Base-by-base conservation (phyloP, 768 basidiomycete species). In the Amanita rubescens region DNA sequence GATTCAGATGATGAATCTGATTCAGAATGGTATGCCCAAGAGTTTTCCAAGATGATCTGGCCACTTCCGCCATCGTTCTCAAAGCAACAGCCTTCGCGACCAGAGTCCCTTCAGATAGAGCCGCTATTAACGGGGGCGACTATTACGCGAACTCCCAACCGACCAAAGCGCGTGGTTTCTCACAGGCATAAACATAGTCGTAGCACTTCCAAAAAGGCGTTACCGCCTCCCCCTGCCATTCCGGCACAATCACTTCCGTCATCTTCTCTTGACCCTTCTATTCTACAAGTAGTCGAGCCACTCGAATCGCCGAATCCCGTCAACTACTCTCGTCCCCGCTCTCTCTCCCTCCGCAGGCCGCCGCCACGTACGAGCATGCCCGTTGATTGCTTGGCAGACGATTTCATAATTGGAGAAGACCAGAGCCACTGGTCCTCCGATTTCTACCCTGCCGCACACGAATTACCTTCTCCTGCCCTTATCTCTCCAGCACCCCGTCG, bases 21-120 rank as follows among this genome's bases (percentile, higher is more conserved):
- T 39, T 74, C 71, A 2, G 80, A 80, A 25, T 86, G 81, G 71
- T 83, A 84, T 62, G 60, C 71, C 1, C 72, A 68, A 45, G 79
- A 85, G 63, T 71, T 86, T 55, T 74, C 77, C 44, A 71, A 79
- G 48, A 68, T 84, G 3, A 66, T 58, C 34, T 71, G 77, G 4
- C 63, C 70, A n/a, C 44, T 62, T 6, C 67, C 71, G 1, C 58
- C 65, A 8, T 57, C 65, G 10, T 66, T 64, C 32, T 66, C 69
- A 1, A 55, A 47, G 17, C 64, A 66, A 45, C 54, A 57, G 1
- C 54, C 56, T 9, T 50, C 67, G 6, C 68, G 70, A 32, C 71
- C 69, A 0, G 74, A 74, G 37, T 71, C 72, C 0, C 58, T 71
- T 33, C 65, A 56, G 12, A 57, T 70, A 17, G 49, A 61, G 10